Evolutionary conservation across 176 grass and related monocot species (phyloP), one percentile per base, ranked within the genome.

Genomic region (Oryza longistaminata): DNA sequence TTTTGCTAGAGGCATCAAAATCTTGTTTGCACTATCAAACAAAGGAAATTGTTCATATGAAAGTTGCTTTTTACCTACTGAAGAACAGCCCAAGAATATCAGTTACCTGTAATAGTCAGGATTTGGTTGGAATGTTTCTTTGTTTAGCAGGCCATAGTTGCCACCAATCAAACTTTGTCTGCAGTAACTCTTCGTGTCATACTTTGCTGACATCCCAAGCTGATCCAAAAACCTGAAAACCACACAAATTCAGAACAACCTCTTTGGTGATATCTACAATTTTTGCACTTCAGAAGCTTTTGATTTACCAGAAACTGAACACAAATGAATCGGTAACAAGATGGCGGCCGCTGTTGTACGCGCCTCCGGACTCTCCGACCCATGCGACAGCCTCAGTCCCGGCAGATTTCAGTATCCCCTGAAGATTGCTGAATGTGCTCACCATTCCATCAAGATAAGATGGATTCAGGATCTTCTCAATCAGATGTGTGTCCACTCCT

Each of bases 321-420:
- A 94, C 91, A 71, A 96, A 99, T 48, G 96, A 69, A 34, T 99
- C 96, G 7, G 90, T 96, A 66, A 99, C 91, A 72, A 94, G 93
- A 86, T 96, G 96, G 11, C 74, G 93, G 22, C 96, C 96, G 6
- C 96, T 99, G 87, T 99, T 99, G 78, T 92, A 99, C 68, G 96
- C 96, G 1, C 96, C 96, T 83, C 93, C 96, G 34, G 96, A 74
- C 73, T 99, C 92, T 3, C 93, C 93, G 6, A 99, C 93, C 96
- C 96, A 96, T 29, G 91, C 90, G 24, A 92, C 88, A 0, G 88
- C 68, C 1, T 88, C 86, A 1, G 93, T 96, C 61, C 96, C 90
- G 0, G 85, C 33, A 2, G 76, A 71, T 52, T 78, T 91, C 46
- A 99, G 82, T 35, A 90, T 79, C n/a, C 64, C 44, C 68, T 92